phyloP scores from a whole-genome alignment of 2,329 filamentous ascomycete genomes.

The Ophiostoma sp. region DNA sequence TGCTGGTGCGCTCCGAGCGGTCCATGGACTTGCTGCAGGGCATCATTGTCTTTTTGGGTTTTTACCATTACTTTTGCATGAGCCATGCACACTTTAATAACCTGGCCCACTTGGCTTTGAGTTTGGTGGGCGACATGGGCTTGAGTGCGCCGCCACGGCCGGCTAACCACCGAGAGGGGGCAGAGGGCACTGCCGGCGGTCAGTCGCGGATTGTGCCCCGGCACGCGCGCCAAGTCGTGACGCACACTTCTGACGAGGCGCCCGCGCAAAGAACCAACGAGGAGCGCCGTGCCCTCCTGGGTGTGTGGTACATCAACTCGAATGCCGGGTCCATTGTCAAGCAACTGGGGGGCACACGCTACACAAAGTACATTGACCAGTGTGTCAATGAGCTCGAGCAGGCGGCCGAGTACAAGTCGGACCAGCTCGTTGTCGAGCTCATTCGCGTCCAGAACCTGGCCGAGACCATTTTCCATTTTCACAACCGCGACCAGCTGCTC shows the following conservation, averaged over 20 bases:
- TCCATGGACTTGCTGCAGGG: conserved; percentile 12
- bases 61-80: conserved; percentile 14
- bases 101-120: neutral
- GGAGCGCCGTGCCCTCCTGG: neutral
- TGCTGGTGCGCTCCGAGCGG: conserved; percentile 10
- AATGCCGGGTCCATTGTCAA: neutral
- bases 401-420: neutral
- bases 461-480: conserved; percentile 6
- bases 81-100: conserved; percentile 16
- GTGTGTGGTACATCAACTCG: conserved; percentile 10
- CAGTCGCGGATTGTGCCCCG: neutral
- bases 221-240: neutral
- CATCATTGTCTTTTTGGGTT: conserved; percentile 8
- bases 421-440: conserved; percentile 11
- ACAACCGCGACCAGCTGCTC: conserved; percentile 3
- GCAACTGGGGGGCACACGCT: neutral
- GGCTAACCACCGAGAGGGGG: neutral
- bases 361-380: conserved; percentile 19
- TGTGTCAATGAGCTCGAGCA: conserved; percentile 12
- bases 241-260: neutral
- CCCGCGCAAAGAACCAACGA: neutral
- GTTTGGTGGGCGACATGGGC: conserved; percentile 7
- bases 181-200: neutral
- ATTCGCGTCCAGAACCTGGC: conserved; percentile 4
- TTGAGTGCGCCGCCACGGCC: neutral